Evolutionary conservation across 257 asterid genomes (phyloP), one percentile per base, ranked within the genome.

Genomic region (Nicotiana tomentosiformis): DNA sequence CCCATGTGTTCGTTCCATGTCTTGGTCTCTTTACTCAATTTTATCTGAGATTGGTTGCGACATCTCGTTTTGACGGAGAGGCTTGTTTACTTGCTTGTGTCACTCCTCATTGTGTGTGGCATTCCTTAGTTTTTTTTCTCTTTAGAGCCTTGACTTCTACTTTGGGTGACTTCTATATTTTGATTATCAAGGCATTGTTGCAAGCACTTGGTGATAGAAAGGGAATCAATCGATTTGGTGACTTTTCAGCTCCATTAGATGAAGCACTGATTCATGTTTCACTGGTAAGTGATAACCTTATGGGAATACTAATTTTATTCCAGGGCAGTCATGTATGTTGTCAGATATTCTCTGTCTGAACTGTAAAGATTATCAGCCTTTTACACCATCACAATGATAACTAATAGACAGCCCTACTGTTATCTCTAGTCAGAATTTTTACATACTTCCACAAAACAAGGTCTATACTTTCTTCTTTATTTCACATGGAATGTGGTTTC

Each of bases 181-280:
- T 26, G 83, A 80, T 14, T 58, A 7, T 88, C 84, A 88, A 94
- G 98, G 98, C 97, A 83, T 87, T 96, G 92, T 83, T 92, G 90
- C 92, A 92, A 87, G 97, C 98, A 56, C 98, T 94, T 79, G 98
- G 96, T 55, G 99, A 96, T 88, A 94, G 98, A 83, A 96, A 89
- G 83, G 99, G 99, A 87, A 94, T 94, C 82, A 90, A 91, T 79
- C 91, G 98, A 66, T 94, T 96, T 62, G 98, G 99, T 83, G 97
- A 94, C 90, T 96, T 96, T 89, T 90, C 99, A n/a, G 98, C 98
- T 82, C 98, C 98, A 60, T 97, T 96, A 39, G 99, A 92, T 82
- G 99, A 96, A 90, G 98, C 99, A 74, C 93, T 93, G 57, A 90
- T 96, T 35, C 99, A 94, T 81, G 98, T 96, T 84, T 87, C 97